phyloP scores from a whole-genome alignment of 495 filamentous ascomycete species.

The Podospora anserina region DNA sequence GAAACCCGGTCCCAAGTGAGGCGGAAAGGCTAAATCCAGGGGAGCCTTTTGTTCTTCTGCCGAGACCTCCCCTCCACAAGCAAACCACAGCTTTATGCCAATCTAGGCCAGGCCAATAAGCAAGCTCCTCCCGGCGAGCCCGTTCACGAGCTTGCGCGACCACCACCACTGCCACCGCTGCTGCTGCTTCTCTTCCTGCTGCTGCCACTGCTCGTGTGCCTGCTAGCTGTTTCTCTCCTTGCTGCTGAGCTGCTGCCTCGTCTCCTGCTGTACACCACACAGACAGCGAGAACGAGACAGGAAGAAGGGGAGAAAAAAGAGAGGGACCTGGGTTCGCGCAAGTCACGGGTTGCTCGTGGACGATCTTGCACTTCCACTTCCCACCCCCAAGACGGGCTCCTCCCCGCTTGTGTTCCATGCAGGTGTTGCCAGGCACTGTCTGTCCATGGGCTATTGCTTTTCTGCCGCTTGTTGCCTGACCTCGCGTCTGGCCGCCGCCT shows the following conservation, averaged over 20 bases:
- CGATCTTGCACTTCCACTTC: slow-evolving; percentile 13
- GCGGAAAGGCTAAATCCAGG: slow-evolving; percentile 16
- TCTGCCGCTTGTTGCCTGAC: slow-evolving; percentile 28
- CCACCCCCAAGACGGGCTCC: slow-evolving; percentile 10
- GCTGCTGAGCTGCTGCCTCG: not conserved
- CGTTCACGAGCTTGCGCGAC: slow-evolving; percentile 11
- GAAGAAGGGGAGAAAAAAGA: not conserved
- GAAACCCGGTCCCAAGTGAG: slow-evolving; percentile 19
- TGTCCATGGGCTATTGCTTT: slow-evolving; percentile 19
- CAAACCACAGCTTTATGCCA: slow-evolving; percentile 5
- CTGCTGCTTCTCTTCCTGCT: not conserved
- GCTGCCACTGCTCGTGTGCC: not conserved
- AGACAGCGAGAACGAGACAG: not conserved
- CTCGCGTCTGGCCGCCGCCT: slow-evolving; percentile 30
- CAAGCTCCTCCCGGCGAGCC: slow-evolving; percentile 13
- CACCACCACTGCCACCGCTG: not conserved
- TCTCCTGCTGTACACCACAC: slow-evolving; percentile 8
- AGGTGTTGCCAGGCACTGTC: slow-evolving; percentile 26
- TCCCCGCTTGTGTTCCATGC: slow-evolving; percentile 28
- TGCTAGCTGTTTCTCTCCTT: not conserved
- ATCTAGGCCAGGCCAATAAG: slow-evolving; percentile 17
- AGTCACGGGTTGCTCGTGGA: slow-evolving; percentile 21
- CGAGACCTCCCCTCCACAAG: slow-evolving; percentile 14
- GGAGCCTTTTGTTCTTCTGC: slow-evolving; percentile 15
- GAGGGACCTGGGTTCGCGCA: slow-evolving; percentile 1